phyloP scores from a whole-genome alignment of 768 basidiomycete species.

The Saitozyma podzolica region DNA sequence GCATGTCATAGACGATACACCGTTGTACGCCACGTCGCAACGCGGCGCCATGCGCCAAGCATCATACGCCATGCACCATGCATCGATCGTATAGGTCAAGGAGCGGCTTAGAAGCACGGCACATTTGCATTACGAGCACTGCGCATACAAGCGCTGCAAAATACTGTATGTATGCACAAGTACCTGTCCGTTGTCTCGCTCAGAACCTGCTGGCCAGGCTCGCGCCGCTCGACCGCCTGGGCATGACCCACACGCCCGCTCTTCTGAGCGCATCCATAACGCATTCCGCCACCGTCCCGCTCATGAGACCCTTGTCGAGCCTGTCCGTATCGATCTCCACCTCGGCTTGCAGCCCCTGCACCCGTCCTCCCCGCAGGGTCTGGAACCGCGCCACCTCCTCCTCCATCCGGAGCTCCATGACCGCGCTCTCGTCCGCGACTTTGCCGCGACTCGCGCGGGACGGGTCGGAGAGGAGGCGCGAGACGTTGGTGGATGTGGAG shows the following conservation, averaged over 20 bases:
- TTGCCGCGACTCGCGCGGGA: conserved; percentile 3
- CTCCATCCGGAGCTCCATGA: conserved; percentile 18
- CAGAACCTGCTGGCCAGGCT: too few relatives aligned
- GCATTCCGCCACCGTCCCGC: conserved; percentile 13
- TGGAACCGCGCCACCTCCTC: conserved; percentile 7
- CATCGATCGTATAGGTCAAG: too few relatives aligned
- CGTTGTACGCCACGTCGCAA: too few relatives aligned
- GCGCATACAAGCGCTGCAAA: too few relatives aligned
- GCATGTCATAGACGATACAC: too few relatives aligned
- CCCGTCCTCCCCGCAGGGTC: conserved; percentile 5
- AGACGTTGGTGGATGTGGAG: conserved; percentile 6
- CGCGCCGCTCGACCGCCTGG: too few relatives aligned
- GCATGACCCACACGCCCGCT: conserved; percentile 7
- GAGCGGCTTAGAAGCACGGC: too few relatives aligned
- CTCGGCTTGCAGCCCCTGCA: conserved; percentile 2
- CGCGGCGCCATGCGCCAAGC: too few relatives aligned
- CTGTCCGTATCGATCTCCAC: conserved; percentile 16
- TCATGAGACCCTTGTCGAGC: conserved; percentile 4
- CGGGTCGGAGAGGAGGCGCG: conserved; percentile 4
- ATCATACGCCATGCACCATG: too few relatives aligned
- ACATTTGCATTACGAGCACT: too few relatives aligned
- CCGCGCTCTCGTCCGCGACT: conserved; percentile 4
- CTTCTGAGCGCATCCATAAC: conserved; percentile 9
- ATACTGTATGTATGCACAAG: too few relatives aligned
- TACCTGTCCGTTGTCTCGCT: too few relatives aligned